Conservation (phyloP, 2,329 filamentous ascomycete species). For the Diaporthe citri region DNA sequence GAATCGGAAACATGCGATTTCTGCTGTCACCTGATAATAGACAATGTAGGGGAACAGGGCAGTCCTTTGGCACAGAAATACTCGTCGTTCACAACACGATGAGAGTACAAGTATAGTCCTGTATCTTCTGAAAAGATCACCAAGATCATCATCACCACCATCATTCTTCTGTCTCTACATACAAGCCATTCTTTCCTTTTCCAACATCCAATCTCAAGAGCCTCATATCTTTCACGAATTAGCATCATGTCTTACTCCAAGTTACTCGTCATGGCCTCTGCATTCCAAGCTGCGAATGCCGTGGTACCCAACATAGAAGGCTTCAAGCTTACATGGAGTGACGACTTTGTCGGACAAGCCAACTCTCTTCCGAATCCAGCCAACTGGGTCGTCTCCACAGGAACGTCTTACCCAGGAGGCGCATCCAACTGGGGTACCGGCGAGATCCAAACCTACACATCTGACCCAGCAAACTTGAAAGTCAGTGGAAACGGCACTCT, state of each 20-base stretch:
- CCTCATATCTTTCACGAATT: no score
- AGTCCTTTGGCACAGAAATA: neutral
- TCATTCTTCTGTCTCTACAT: neutral
- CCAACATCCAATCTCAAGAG: neutral
- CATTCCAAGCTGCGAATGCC: neutral
- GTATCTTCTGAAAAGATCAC: neutral
- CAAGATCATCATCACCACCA: neutral
- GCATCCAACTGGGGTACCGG: slow-evolving; percentile 14
- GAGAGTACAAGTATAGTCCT: slow-evolving; percentile 1
- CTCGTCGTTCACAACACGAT: neutral
- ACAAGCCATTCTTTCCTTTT: neutral
- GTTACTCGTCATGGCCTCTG: neutral
- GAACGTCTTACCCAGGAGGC: slow-evolving; percentile 9
- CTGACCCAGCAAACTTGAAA: slow-evolving; percentile 18
- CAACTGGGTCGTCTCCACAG: slow-evolving; percentile 15
- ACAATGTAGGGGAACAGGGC: neutral
- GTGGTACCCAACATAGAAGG: slow-evolving; percentile 14
- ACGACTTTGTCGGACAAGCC: slow-evolving; percentile 12
- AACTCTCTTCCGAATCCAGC: slow-evolving; percentile 19
- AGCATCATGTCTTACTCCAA: slow-evolving; percentile 17
- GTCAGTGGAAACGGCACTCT: slow-evolving; percentile 16
- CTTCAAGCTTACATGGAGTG: slow-evolving; percentile 21
- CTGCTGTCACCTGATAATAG: neutral
- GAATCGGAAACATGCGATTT: neutral
- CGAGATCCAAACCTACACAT: slow-evolving; percentile 29